These are phyloP conservation scores for Pholiota microspora DNA, from an alignment of 768 basidiomycete species.

Conservation along the genomic window DNA sequence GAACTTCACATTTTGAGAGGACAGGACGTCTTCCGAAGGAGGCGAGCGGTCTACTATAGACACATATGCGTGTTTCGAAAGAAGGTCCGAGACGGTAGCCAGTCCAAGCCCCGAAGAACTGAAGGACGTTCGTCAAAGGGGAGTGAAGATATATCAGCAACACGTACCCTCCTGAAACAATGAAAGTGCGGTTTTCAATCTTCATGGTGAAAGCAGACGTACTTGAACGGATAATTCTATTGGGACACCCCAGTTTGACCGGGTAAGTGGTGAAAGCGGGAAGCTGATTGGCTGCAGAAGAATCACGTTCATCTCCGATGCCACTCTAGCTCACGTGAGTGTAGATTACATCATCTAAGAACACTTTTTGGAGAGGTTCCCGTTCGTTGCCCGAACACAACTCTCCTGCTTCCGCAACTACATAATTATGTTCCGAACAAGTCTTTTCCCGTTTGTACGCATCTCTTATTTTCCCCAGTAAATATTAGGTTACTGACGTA, in stretches of 20 bases:
- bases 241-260: too few species aligned
- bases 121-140: neutral
- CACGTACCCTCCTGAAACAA: constrained; percentile 56
- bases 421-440: constrained; percentile 42
- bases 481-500: neutral
- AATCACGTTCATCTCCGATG: constrained; percentile 14
- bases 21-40: constrained; percentile 25
- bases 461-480: neutral
- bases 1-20: constrained; percentile 32
- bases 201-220: constrained; percentile 34
- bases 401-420: constrained; percentile 9
- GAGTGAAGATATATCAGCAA: neutral
- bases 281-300: constrained; percentile 15
- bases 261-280: constrained; percentile 14
- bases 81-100: constrained; percentile 46
- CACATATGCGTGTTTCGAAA: constrained; percentile 41
- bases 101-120: constrained; percentile 61
- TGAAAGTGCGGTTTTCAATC: constrained; percentile 49
- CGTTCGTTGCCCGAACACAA: constrained; percentile 10
- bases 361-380: constrained; percentile 1
- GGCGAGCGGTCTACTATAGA: constrained; percentile 51
- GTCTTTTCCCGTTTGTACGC: constrained; percentile 44
- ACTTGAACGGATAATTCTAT: neutral
- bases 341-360: constrained; percentile 19
- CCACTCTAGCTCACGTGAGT: constrained; percentile 8